phyloP scores from a whole-genome alignment of 371 early-diverging fungal species.

The Mucor mucedo region DNA sequence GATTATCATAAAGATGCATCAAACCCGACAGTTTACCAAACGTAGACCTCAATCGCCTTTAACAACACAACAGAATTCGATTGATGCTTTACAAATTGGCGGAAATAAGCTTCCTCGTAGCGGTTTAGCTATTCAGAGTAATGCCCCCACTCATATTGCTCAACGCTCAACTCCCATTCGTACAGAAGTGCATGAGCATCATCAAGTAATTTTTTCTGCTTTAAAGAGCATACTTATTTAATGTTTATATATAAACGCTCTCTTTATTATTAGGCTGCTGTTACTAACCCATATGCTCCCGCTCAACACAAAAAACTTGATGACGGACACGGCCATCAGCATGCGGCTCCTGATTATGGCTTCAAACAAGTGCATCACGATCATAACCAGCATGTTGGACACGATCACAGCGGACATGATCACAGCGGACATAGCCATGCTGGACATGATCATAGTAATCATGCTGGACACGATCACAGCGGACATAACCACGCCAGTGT shows the following conservation, averaged over 20 bases:
- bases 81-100: conserved; percentile 20
- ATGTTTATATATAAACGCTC: too few species aligned
- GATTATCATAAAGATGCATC: conserved; percentile 13
- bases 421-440: conserved; percentile 21
- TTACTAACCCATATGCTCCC: conserved; percentile 12
- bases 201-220: not conserved
- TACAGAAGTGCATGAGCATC: not conserved
- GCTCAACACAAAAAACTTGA: conserved; percentile 4
- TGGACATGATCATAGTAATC: conserved; percentile 12
- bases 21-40: conserved; percentile 32
- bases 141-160: conserved; percentile 18
- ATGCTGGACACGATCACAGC: conserved; percentile 5
- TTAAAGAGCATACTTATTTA: too few species aligned
- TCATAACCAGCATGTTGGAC: conserved; percentile 9
- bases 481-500: conserved; percentile 1
- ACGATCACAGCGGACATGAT: conserved; percentile 25
- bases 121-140: conserved; percentile 25
- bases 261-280: too few species aligned
- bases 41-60: conserved; percentile 26
- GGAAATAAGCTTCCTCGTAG: conserved; percentile 12
- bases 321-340: conserved; percentile 15
- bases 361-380: conserved; percentile 9
- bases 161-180: not conserved
- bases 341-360: conserved; percentile 2
- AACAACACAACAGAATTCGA: conserved; percentile 7